phyloP scores from a whole-genome alignment of 768 basidiomycete genomes.

The Phylloporus sp. region DNA sequence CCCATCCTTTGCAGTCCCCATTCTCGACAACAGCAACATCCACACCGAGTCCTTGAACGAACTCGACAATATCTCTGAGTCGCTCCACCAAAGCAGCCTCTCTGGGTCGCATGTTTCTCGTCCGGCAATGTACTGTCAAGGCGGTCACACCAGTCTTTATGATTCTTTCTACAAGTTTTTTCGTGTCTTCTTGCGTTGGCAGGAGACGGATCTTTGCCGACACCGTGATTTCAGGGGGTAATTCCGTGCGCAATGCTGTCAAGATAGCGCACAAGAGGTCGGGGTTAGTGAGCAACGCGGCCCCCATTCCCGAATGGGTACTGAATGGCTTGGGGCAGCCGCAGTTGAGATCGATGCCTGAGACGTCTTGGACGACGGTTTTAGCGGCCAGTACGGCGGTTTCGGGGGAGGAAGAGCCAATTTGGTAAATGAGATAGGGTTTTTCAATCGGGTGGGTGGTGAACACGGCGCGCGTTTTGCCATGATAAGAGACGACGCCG shows the following conservation, averaged over 20 bases:
- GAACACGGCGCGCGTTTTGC: conserved; percentile 82
- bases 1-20: conserved; percentile 81
- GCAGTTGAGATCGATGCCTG: conserved; percentile 95
- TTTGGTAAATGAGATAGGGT: conserved; percentile 91
- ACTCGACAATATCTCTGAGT: conserved; percentile 80
- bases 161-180: conserved; percentile 86
- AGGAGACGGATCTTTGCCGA: conserved; percentile 92
- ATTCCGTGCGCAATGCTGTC: conserved; percentile 63
- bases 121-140: conserved; percentile 93
- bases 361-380: conserved; percentile 80
- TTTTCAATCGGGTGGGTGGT: conserved; percentile 93
- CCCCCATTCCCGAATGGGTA: conserved; percentile 93
- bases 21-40: conserved; percentile 91
- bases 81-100: conserved; percentile 78
- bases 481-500: conserved; percentile 84
- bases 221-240: conserved; percentile 80
- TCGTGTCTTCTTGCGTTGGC: conserved; percentile 81
- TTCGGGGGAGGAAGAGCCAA: conserved; percentile 86
- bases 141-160: conserved; percentile 83
- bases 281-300: conserved; percentile 87
- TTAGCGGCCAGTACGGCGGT: conserved; percentile 91
- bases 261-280: conserved; percentile 90
- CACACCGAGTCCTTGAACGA: conserved; percentile 68
- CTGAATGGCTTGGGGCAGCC: conserved; percentile 98
- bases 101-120: conserved; percentile 81